Evolutionary conservation across 1,284 basidiomycete genomes (phyloP).

Genomic region (Tremellales sp.): DNA sequence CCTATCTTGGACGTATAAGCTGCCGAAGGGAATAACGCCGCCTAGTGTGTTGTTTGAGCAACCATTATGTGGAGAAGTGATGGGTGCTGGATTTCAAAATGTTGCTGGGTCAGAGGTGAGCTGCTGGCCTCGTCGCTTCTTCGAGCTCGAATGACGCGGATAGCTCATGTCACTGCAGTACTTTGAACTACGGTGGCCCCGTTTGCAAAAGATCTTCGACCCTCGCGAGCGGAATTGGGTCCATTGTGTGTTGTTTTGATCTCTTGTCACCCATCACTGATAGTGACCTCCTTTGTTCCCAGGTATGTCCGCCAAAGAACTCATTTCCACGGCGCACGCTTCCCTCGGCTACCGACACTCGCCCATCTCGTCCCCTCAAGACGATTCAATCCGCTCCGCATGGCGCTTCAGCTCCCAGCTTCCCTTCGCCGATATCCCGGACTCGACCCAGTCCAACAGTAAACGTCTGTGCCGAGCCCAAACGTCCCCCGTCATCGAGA

Average conservation of each 20-base stretch:
- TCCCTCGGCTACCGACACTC: constrained; percentile 28
- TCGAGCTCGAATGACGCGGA: no score
- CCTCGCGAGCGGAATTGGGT: constrained; percentile 60
- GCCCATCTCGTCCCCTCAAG: constrained; percentile 11
- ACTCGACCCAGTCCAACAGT: constrained; percentile 5
- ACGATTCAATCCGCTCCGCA: constrained; percentile 27
- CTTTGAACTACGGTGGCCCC: constrained; percentile 77
- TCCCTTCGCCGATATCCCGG: constrained; percentile 20
- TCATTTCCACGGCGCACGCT: constrained; percentile 24
- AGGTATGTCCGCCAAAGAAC: constrained; percentile 21
- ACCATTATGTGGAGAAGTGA: constrained; percentile 68
- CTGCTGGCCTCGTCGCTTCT: constrained; percentile 8
- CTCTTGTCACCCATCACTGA: not conserved
- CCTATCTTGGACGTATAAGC: constrained; percentile 57
- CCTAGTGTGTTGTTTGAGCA: constrained; percentile 60
- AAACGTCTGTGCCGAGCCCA: no score
- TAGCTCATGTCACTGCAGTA: constrained; percentile 50
- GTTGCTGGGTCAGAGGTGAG: constrained; percentile 57
- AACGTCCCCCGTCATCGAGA: no score
- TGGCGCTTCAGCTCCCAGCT: constrained; percentile 30
- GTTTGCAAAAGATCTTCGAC: constrained; percentile 65
- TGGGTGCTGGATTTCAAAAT: constrained; percentile 76
- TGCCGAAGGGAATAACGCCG: constrained; percentile 53
- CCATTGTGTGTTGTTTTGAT: constrained; percentile 47
- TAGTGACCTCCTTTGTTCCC: not conserved